Conservation (phyloP, 805 yeast genomes). For the Yarrowia phangngaensis region DNA sequence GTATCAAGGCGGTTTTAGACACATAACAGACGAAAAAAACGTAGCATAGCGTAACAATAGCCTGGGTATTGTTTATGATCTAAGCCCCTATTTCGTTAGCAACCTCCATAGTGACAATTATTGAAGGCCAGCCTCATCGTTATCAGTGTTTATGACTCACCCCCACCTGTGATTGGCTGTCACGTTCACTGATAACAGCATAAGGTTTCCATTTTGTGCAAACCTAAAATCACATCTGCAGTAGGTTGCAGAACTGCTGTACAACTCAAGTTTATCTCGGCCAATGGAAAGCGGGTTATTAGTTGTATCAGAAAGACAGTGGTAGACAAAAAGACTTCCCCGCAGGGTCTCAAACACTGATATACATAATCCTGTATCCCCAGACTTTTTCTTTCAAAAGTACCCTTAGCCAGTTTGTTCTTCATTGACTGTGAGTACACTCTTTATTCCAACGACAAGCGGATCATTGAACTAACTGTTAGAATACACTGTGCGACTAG, state of each 20-base stretch:
- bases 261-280: conserved; percentile 24
- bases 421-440: conserved; percentile 4
- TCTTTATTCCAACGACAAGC: neutral
- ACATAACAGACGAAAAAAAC: no score
- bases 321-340: conserved; percentile 13
- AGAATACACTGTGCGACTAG: neutral
- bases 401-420: conserved; percentile 19
- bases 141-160: conserved; percentile 25
- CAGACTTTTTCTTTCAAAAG: conserved; percentile 7
- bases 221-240: conserved; percentile 2
- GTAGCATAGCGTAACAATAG: no score
- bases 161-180: conserved; percentile 4
- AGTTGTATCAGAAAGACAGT: conserved; percentile 4
- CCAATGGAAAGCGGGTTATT: conserved; percentile 19
- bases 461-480: neutral
- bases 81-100: no score
- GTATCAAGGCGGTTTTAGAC: no score
- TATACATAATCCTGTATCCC: conserved; percentile 25
- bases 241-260: conserved; percentile 5
- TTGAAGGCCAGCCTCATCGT: no score
- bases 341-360: conserved; percentile 22
- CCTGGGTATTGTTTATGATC: no score
- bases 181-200: conserved; percentile 14
- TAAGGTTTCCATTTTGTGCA: conserved; percentile 14
- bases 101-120: no score